phyloP scores from a whole-genome alignment of 441 rosid genomes.

The Erysimum pusillum region DNA sequence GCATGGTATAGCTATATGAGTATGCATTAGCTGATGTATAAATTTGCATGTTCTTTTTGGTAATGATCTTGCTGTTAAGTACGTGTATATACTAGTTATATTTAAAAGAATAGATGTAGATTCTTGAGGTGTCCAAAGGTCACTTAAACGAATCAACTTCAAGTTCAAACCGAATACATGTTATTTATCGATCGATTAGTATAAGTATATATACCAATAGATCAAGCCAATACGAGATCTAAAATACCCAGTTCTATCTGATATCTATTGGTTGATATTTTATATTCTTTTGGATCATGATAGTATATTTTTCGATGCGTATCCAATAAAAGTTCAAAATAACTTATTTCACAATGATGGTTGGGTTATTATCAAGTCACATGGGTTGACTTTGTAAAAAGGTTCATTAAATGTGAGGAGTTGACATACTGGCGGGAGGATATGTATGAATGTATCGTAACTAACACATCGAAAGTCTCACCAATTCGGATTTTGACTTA shows the following conservation, averaged over 20 bases:
- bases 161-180: not conserved
- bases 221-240: not conserved
- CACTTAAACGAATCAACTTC: not conserved
- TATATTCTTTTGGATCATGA: not conserved
- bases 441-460: slow-evolving; percentile 35
- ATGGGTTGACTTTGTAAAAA: slow-evolving; percentile 38
- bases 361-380: slow-evolving; percentile 37
- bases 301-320: not conserved
- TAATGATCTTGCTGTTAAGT: not conserved
- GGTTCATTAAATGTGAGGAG: slow-evolving; percentile 43
- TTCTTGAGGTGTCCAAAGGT: not conserved
- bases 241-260: not conserved
- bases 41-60: not conserved
- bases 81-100: not conserved
- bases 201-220: not conserved
- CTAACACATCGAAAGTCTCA: slow-evolving; percentile 40
- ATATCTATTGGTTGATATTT: not conserved
- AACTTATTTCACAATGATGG: slow-evolving; percentile 8
- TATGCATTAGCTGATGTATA: slow-evolving; percentile 8
- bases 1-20: slow-evolving; percentile 20
- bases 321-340: slow-evolving; percentile 10
- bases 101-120: not conserved
- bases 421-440: slow-evolving; percentile 38
- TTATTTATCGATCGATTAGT: not conserved
- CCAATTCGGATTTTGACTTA: slow-evolving; percentile 43